phyloP scores from a whole-genome alignment of 2,329 filamentous ascomycete genomes.

The Tolypocladium capitatum region DNA sequence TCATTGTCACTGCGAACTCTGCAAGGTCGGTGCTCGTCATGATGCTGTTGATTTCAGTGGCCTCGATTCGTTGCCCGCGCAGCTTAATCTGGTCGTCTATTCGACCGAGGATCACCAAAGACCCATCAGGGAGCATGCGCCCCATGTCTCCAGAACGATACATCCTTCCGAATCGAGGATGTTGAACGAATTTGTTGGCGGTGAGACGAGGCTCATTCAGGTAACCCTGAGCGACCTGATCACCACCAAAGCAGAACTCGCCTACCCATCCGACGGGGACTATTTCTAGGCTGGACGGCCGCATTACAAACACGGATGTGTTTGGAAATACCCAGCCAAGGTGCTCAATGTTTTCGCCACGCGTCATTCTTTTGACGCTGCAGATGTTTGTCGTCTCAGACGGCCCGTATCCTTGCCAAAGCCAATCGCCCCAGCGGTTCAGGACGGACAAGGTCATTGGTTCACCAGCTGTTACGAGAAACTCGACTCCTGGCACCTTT shows the following conservation, averaged over 20 bases:
- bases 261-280: conserved; percentile 62
- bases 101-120: conserved; percentile 58
- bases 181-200: conserved; percentile 51
- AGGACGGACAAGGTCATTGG: conserved; percentile 61
- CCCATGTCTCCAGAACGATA: conserved; percentile 79
- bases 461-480: conserved; percentile 73
- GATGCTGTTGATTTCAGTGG: conserved; percentile 58
- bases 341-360: conserved; percentile 51
- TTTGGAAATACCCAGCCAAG: conserved; percentile 65
- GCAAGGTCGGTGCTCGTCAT: conserved; percentile 40
- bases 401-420: conserved; percentile 75
- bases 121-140: conserved; percentile 63
- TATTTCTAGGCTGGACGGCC: conserved; percentile 28
- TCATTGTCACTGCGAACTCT: conserved; percentile 49
- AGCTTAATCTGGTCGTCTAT: conserved; percentile 74
- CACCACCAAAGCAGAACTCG: conserved; percentile 76
- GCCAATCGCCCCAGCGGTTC: conserved; percentile 50
- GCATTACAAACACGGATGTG: conserved; percentile 58
- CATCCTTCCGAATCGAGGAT: conserved; percentile 55
- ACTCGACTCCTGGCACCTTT: conserved; percentile 57
- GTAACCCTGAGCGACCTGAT: conserved; percentile 68
- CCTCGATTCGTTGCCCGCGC: conserved; percentile 66
- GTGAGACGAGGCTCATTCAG: conserved; percentile 52
- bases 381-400: conserved; percentile 85
- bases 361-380: conserved; percentile 52